Evolutionary conservation across 1,284 basidiomycete species (phyloP).

Genomic region (Cryptococcus floricola): DNA sequence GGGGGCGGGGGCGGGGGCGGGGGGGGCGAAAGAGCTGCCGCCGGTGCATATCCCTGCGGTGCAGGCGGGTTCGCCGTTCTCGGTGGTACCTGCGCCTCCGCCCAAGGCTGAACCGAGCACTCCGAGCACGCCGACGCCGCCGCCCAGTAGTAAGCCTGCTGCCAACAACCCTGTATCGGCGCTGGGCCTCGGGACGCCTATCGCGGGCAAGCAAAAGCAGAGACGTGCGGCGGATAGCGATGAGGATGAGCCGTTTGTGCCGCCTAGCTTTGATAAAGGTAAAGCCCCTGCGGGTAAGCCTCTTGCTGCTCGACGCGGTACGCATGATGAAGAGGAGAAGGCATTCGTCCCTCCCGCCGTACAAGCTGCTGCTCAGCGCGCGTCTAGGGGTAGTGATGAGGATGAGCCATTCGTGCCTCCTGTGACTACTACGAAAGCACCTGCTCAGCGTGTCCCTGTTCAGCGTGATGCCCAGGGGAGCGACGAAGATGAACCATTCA

Average conservation of each 20-base stretch:
- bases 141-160: conserved; percentile 38
- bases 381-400: background rate
- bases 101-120: background rate
- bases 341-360: background rate
- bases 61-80: background rate
- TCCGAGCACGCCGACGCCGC: background rate
- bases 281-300: background rate
- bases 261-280: background rate
- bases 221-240: conserved; percentile 5
- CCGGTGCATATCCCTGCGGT: conserved; percentile 9
- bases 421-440: background rate
- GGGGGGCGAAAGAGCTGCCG: background rate
- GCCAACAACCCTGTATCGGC: conserved; percentile 42
- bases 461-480: background rate
- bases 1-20: no score
- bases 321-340: no score
- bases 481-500: no score
- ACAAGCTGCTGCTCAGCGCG: background rate
- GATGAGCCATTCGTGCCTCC: background rate
- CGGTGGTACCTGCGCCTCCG: background rate
- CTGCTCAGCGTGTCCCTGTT: background rate
- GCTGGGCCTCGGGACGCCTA: conserved; percentile 8
- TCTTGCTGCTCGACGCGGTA: background rate
- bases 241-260: conserved; percentile 5
- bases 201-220: conserved; percentile 2